These are phyloP conservation scores for Cercophora newfieldiana DNA, from an alignment of 495 filamentous ascomycete genomes.

Conservation along the genomic window DNA sequence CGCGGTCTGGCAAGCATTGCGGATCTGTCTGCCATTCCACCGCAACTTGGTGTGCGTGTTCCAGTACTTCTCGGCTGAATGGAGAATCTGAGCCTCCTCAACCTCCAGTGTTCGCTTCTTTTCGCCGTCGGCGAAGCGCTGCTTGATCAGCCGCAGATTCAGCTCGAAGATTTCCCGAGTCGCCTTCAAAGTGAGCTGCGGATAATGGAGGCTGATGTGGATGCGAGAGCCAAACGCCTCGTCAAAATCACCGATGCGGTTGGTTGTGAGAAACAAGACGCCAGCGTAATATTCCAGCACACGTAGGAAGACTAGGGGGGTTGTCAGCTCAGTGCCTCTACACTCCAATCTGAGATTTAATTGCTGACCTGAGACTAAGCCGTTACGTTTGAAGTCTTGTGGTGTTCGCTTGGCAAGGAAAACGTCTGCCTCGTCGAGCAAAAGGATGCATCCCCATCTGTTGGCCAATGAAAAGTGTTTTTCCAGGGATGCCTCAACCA, in stretches of 20 bases:
- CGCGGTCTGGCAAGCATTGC: constrained; percentile 2
- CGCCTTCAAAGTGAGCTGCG: not conserved
- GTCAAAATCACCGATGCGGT: constrained; percentile 42
- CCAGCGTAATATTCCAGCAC: constrained; percentile 51
- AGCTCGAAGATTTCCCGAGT: constrained; percentile 18
- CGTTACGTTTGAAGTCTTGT: constrained; percentile 48
- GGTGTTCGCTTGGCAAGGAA: constrained; percentile 48
- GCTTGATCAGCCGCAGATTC: constrained; percentile 15
- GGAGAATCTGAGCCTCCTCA: not conserved
- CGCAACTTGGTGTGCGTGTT: not conserved
- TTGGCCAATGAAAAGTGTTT: constrained; percentile 38
- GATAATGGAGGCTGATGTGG: constrained; percentile 50
- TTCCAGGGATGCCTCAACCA: constrained; percentile 43
- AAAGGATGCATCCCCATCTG: constrained; percentile 49
- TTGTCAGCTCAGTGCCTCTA: no score
- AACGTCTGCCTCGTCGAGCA: constrained; percentile 60
- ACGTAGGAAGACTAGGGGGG: constrained; percentile 47
- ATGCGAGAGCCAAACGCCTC: constrained; percentile 51
- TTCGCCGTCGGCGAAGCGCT: not conserved
- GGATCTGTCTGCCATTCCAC: constrained; percentile 10
- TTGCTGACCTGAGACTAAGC: constrained; percentile 43
- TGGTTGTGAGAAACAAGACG: constrained; percentile 51
- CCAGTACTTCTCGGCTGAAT: not conserved
- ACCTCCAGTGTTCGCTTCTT: not conserved
- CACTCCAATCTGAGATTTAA: constrained; percentile 49